Base-by-base conservation (phyloP, 805 yeast genomes). In the Suhomyces pyralidae region DNA sequence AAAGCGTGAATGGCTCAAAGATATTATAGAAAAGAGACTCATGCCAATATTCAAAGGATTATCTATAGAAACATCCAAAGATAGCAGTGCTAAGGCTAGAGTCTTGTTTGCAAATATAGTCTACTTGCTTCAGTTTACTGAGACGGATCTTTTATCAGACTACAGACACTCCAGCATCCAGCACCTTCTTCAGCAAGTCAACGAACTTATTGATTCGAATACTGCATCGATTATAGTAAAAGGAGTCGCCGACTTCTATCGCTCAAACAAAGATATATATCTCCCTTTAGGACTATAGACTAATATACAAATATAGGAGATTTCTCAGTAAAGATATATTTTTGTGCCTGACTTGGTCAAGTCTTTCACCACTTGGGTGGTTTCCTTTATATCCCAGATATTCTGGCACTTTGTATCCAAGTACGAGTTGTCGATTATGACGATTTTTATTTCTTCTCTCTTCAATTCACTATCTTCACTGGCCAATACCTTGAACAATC, bases 381-480 rank as follows among this genome's bases (percentile, higher is more conserved):
- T 74, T 51, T 81, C 86, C 15, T 71, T 69, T 34, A 75, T 66
- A 52, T 86, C 90, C 82, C 85, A 84, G 2, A 86, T 70, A 51
- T 77, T 78, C 58, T 83, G 83, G 55, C 77, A 70, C 66, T 86
- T 87, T 17, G 76, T 64, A 61, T 86, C 90, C 58, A 87, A 70
- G 60, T 79, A 82, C 5, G 86, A 71, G 42, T 81, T 78, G 62
- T 86, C 93, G 28, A 85, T 71, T 10, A 86, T 76, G 9, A 87
- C 70, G 9, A 80, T 77, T 43, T 77, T 78, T 46, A 87, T 73
- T 43, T 82, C 80, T 1, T 69, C 66, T 17, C 65, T 63, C 6
- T 61, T 61, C 50, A 82, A 62, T 7, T 76, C 73, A 17, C 74
- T 59, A 12, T 76, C 77, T 47, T 74, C 80, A 20, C 74, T 71